Evolutionary conservation across 2,329 filamentous ascomycete species (phyloP).

Genomic region (Amauroascus niger): DNA sequence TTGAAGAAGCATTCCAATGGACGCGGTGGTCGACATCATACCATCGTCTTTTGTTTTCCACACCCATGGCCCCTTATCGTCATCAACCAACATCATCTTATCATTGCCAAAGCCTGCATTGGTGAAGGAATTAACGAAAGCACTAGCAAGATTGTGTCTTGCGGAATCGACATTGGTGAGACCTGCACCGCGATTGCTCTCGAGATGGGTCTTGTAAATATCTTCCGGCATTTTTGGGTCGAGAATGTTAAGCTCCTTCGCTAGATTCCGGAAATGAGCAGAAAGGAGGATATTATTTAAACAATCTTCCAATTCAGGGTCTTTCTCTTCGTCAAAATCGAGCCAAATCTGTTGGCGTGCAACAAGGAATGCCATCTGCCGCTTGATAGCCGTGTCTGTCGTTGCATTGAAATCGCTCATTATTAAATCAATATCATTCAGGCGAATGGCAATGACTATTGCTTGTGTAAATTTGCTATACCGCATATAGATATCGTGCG

Average conservation of each 20-base stretch:
- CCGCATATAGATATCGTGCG: constrained; percentile 84
- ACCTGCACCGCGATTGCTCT: constrained; percentile 84
- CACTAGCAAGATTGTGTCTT: constrained; percentile 87
- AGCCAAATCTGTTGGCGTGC: constrained; percentile 83
- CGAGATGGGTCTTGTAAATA: constrained; percentile 98
- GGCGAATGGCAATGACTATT: constrained; percentile 82
- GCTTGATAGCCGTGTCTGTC: constrained; percentile 70
- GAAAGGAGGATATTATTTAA: constrained; percentile 79
- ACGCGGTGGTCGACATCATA: constrained; percentile 93
- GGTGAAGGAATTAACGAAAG: constrained; percentile 93
- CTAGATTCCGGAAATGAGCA: constrained; percentile 86
- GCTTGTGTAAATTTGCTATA: constrained; percentile 92
- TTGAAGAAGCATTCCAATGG: constrained; percentile 77
- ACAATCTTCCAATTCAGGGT: constrained; percentile 67
- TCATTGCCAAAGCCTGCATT: constrained; percentile 93
- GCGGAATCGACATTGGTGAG: constrained; percentile 94
- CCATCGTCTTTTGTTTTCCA: constrained; percentile 99
- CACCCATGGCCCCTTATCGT: constrained; percentile 86
- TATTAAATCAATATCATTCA: constrained; percentile 81
- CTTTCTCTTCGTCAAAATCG: constrained; percentile 55
- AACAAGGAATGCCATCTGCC: constrained; percentile 88
- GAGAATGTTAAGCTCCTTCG: constrained; percentile 90
- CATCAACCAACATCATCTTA: constrained; percentile 92
- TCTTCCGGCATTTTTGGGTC: constrained; percentile 96
- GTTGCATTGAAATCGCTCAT: constrained; percentile 70